Evolutionary conservation across 257 asterid genomes (phyloP), one percentile per base, ranked within the genome.

Genomic region (Phtheirospermum japonicum): DNA sequence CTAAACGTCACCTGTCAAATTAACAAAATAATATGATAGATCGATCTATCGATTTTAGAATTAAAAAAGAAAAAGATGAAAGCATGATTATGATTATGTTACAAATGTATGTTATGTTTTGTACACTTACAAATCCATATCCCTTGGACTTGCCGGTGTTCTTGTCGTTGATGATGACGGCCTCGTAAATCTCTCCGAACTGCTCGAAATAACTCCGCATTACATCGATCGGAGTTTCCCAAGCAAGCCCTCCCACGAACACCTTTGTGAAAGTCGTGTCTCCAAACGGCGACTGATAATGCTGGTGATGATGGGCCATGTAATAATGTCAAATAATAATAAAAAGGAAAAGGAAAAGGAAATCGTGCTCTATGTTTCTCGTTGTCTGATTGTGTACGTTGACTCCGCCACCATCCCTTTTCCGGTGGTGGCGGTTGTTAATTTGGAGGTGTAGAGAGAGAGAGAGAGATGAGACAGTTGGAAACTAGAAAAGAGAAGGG

Each of bases 221-320:
- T 60, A 87, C 79, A 13, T 93, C 97, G 2, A 91, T 79, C 0
- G 94, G 99, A 5, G 99, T 89, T 45, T 93, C 99, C 99, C 99
- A 93, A 26, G 99, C 99, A 6, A 93, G 80, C 0, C 99, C 99
- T 16, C 99, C 99, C 11, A 93, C 99, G 46, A 93, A 93, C 9
- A 93, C 97, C 70, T 93, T 93, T 0, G 99, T 93, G 46, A 67
- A 76, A 0, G 97, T 93, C 17, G 99, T 93, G 80, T 87, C 99
- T 18, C 99, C 99, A 58, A 89, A 93, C 16, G 97, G 97, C 66
- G 97, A 89, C 79, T 95, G 95, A 69, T 92, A 89, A 86, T 88
- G 95, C 76, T 81, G 98, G 68, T 82, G 95, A 64, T 84, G 81
- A 40, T n/a, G n/a, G n/a, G 98, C 84, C 98, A 86, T 56, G 16